Base-by-base conservation (phyloP, 2,329 filamentous ascomycete genomes). In the Talaromyces pinophilus region DNA sequence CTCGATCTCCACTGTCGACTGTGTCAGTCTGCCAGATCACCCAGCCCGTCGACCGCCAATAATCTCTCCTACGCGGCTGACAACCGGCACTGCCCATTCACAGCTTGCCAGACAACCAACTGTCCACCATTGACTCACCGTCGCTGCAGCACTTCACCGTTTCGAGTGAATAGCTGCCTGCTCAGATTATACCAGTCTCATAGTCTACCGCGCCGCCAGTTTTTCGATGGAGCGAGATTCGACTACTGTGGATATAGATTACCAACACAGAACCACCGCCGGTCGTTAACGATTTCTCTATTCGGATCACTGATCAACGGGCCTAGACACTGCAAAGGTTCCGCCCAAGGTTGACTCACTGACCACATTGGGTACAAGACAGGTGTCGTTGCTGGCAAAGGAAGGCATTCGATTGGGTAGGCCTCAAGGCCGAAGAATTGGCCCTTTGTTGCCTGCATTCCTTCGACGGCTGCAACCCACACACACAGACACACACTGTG, bases 161-260 rank as follows among this genome's bases (percentile, higher is more conserved):
- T 52, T 59, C 62, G 52, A 46, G 50, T 35, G 62, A 42, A 59
- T 33, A 42, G 42, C 54, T 44, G 61, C 44, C 55, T 64, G 42
- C 62, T 17, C 55, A 62, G n/a, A 54, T 59, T 25, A 46, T 33
- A 48, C 62, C 62, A 28, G 54, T 59, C 35, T 46, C 62, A 60
- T 60, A 30, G 28, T 40, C 44, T 48, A 62, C 63, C 28, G 42
- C 59, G 54, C 19, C 57, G 59, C 66, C 63, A 64, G 48, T 50
- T 71, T 72, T 72, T 72, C 66, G 62, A 73, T 73, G 72, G 72
- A 73, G 70, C 70, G 69, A 59, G 67, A 68, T 69, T 65, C 66
- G 63, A 67, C 69, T 59, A 69, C 67, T 52, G 69, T 72, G 69
- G 69, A 73, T 70, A 70, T 69, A 63, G 62, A 69, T 67, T 70